These are phyloP conservation scores for Pythium graminicola DNA, from an alignment of 352 stramenopile species.

Conservation along the genomic window DNA sequence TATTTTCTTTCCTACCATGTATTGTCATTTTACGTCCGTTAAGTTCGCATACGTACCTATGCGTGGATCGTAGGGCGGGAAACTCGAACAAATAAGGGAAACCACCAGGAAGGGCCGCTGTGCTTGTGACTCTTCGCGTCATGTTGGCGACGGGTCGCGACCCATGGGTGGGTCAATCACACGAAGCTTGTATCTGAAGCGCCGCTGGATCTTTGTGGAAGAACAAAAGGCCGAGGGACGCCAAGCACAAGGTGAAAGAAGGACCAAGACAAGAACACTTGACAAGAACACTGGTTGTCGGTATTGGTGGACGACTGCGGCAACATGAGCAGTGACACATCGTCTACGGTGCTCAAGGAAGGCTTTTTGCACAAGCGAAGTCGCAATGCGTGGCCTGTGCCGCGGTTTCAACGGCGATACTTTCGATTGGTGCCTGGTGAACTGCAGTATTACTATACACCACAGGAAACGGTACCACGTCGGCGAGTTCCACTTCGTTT, in stretches of 20 bases:
- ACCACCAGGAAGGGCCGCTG: no score
- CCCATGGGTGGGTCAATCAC: no score
- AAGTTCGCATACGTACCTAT: slow-evolving; percentile 12
- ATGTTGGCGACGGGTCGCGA: no score
- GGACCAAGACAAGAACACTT: slow-evolving; percentile 3
- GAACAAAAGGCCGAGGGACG: no score
- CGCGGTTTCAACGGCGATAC: slow-evolving; percentile 49
- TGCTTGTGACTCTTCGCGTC: background rate
- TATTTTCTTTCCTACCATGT: background rate
- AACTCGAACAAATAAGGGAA: background rate
- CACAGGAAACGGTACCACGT: slow-evolving; percentile 28
- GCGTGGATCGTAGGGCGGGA: background rate
- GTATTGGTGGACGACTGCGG: background rate
- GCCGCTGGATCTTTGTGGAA: no score
- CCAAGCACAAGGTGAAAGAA: background rate
- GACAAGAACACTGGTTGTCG: background rate
- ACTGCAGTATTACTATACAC: slow-evolving; percentile 50
- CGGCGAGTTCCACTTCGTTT: slow-evolving; percentile 42
- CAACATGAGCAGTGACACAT: slow-evolving; percentile 17
- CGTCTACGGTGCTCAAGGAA: slow-evolving; percentile 51
- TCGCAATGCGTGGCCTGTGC: slow-evolving; percentile 14
- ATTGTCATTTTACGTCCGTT: background rate
- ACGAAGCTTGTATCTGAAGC: no score
- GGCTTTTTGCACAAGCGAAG: slow-evolving; percentile 68
- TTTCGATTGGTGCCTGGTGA: slow-evolving; percentile 59